These are phyloP conservation scores for Middelhovenomyces tepae DNA, from an alignment of 805 yeast genomes.

Conservation along the genomic window DNA sequence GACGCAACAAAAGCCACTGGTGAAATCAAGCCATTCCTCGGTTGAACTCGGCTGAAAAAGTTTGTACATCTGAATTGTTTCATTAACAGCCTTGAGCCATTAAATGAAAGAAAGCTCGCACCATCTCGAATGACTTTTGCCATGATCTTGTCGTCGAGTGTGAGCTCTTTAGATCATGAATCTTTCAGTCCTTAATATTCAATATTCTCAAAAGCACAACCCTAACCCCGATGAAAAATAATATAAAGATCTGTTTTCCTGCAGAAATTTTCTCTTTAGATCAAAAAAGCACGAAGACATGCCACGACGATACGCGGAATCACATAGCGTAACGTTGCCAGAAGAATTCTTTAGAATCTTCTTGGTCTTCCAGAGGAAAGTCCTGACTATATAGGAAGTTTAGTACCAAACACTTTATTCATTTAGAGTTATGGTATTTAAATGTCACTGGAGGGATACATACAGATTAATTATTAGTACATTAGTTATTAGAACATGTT, in stretches of 20 bases:
- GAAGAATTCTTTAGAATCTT: slow-evolving; percentile 17
- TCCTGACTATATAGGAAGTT: slow-evolving; percentile 30
- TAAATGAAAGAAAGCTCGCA: neutral
- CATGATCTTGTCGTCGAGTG: no score
- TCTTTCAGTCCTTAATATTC: no score
- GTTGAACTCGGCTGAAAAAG: neutral
- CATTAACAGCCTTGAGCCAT: neutral
- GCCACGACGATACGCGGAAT: slow-evolving; percentile 29
- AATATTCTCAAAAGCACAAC: no score
- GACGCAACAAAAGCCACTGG: neutral
- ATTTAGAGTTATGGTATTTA: slow-evolving; percentile 23
- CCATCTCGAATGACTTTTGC: neutral
- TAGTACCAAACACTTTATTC: slow-evolving; percentile 20
- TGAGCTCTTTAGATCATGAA: no score
- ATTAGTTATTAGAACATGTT: neutral
- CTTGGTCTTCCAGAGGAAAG: slow-evolving; percentile 25
- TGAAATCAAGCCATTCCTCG: neutral
- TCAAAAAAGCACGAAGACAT: slow-evolving; percentile 29
- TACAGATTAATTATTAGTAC: slow-evolving; percentile 2
- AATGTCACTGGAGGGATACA: slow-evolving; percentile 31
- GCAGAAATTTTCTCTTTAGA: slow-evolving; percentile 20
- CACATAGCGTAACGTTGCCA: slow-evolving; percentile 29
- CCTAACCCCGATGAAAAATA: neutral
- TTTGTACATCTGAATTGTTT: neutral
- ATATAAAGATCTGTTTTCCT: slow-evolving; percentile 7